These are phyloP conservation scores for Leucocoprinus birnbaumii DNA, from an alignment of 768 basidiomycete genomes.

Conservation along the genomic window DNA sequence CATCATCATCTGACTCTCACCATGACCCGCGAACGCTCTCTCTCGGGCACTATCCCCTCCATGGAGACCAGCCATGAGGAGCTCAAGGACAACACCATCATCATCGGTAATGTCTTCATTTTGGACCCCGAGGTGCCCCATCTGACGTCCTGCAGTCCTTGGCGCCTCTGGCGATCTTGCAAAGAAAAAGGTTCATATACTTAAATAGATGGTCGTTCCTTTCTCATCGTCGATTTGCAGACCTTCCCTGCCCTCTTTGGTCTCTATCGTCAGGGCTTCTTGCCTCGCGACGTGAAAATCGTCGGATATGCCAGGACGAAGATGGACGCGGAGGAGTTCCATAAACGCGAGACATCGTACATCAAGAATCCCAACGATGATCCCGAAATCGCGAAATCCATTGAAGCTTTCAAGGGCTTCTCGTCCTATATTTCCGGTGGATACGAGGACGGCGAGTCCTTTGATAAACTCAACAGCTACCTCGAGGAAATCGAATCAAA, in stretches of 20 bases:
- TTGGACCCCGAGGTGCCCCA: background rate
- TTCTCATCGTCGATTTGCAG: conserved; percentile 36
- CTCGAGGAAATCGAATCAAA: conserved; percentile 74
- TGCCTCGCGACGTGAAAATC: conserved; percentile 84
- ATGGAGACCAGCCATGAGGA: conserved; percentile 74
- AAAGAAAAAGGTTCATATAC: conserved; percentile 88
- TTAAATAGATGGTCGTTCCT: conserved; percentile 1
- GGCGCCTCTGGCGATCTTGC: conserved; percentile 97
- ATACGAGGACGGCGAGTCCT: conserved; percentile 84
- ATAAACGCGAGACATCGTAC: conserved; percentile 79
- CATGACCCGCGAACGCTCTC: conserved; percentile 49
- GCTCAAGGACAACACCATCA: conserved; percentile 85
- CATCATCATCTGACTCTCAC: conserved; percentile 21
- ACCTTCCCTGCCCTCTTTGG: conserved; percentile 95
- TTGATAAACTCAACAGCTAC: conserved; percentile 72
- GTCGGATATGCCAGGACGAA: conserved; percentile 97
- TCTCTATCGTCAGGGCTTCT: conserved; percentile 75
- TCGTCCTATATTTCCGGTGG: conserved; percentile 83
- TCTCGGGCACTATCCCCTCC: conserved; percentile 85
- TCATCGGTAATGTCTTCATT: conserved; percentile 60
- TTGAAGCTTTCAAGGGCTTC: conserved; percentile 82
- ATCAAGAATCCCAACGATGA: conserved; percentile 77
- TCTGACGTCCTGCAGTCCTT: conserved; percentile 53
- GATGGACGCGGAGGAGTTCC: conserved; percentile 84
- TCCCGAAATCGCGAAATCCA: conserved; percentile 49